Base-by-base conservation (phyloP, 306 rosid genomes). In the Gastrolobium villosum region DNA sequence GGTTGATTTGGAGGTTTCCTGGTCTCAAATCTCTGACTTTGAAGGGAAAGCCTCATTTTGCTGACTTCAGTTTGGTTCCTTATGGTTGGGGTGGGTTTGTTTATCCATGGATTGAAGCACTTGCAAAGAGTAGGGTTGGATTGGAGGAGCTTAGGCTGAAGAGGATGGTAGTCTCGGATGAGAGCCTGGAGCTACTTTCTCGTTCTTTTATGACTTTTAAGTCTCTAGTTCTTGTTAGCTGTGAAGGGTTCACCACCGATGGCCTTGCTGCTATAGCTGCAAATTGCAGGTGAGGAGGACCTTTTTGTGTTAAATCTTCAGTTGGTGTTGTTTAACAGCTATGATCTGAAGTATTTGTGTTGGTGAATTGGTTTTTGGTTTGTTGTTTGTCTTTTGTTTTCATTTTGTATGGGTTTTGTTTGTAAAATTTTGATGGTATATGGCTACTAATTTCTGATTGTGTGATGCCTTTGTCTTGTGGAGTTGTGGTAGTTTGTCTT, bases 21-120 rank as follows among this genome's bases (percentile, higher is more conserved):
- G 86, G 79, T 35, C 63, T 95, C 0, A 92, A 84, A 62, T 85
- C 97, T 26, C 72, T 95, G 7, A 91, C 96, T 81, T 75, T 95
- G 78, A 95, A 95, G 61, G 99, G 99, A 7, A 95, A 91, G 48
- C 99, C 99, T 74, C 99, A 91, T 89, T 95, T 95, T 68, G 97
- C 98, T 0, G 99, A 95, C 87, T 95, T 95, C 85, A 92, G 90
- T 87, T 75, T 92, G 92, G 97, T 95, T 20, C 99, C 97, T 26
- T 57, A 82, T 49, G 97, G 79, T 6, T 95, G 99, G 98, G 98
- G 99, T 7, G 98, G 96, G 43, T 88, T 69, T 65, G 79, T 91
- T 59, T 20, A 67, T 56, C 97, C 97, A 10, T 95, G 99, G 99
- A 88, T 95, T 86, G 90, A 91, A 72, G 89, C 89, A 13, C 75